Percentiles rank a stretch among this genome's conserved stretches.
phyloP scores from a whole-genome alignment of 257 asterid genomes.

The Rehmannia glutinosa region DNA sequence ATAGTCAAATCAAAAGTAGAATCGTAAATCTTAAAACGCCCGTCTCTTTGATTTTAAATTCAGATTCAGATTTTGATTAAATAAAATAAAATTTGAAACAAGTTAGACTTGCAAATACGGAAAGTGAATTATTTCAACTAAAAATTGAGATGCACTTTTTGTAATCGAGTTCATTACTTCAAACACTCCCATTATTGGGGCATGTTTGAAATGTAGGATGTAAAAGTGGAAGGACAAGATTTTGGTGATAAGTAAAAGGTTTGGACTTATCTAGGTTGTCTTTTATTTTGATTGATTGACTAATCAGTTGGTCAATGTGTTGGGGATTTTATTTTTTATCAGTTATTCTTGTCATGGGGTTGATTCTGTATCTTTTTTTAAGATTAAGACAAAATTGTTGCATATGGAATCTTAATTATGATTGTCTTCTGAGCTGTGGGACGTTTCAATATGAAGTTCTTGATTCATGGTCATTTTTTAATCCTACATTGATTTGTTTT shows the following conservation, averaged over 20 bases:
- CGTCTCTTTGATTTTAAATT: too few species aligned
- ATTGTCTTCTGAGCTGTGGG: conserved; percentile 1
- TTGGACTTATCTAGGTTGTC: conserved; percentile 25
- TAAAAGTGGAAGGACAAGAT: conserved; percentile 20
- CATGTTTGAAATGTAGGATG: conserved; percentile 23
- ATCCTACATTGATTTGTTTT: conserved; percentile 14
- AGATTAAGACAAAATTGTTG: conserved; percentile 33
- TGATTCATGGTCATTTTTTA: not conserved
- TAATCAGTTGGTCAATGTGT: conserved; percentile 30
- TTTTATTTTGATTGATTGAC: conserved; percentile 15
- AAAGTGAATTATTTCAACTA: too few species aligned
- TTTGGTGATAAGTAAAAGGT: conserved; percentile 25
- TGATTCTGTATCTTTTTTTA: conserved; percentile 19
- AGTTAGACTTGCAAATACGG: too few species aligned
- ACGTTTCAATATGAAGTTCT: not conserved
- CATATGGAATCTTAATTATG: conserved; percentile 27
- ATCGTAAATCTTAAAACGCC: too few species aligned
- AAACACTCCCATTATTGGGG: conserved; percentile 7
- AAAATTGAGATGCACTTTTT: too few species aligned
- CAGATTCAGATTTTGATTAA: too few species aligned
- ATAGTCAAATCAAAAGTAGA: too few species aligned
- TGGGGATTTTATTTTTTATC: not conserved
- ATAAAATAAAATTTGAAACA: too few species aligned
- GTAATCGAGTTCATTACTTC: too few species aligned
- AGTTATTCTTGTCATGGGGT: not conserved